Base-by-base conservation (phyloP, 257 asterid genomes). In the Dorcoceras hygrometricum region DNA sequence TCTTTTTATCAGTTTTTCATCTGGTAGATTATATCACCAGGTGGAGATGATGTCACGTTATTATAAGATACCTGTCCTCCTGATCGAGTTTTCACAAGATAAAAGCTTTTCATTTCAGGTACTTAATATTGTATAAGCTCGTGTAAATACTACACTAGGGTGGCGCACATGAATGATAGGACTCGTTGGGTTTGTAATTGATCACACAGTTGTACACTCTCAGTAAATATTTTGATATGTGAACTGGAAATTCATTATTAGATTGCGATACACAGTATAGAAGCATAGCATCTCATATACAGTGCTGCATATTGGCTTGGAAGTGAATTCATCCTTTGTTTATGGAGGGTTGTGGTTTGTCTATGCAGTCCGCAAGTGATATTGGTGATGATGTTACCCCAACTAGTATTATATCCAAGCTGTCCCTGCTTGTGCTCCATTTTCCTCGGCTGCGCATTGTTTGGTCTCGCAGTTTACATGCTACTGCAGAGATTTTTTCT, bases 1-100 rank as follows among this genome's bases (percentile, higher is more conserved):
- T 77, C 97, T 93, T 72, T 93, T 71, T 59, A 91, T 87, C 69
- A 90, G 97, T 84, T 93, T 93, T 80, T 69, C 97, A 73, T 93
- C 99, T 57, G 99, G 99, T 55, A 94, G 99, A 32, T 88, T 93
- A 50, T 93, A 73, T 77, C 86, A 87, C 80, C 99, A 93, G 79
- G 99, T 78, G 84, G 99, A 93, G 71, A 93, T 93, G 96, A 93
- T 93, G 99, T 81, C 97, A 18, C 99, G 99, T 36, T 90, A 90
- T 67, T 93, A 93, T 69, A 83, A 82, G 51, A 86, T 93, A 68
- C 99, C 99, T 28, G 97, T 90, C 83, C 97, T 93, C 62, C 87
- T 93, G 26, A 93, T 93, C 39, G 99, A 93, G 82, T 93, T 93
- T 79, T 90, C 99, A 65, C 97, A 86, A 76, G 97, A 93, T 79